Base-by-base conservation (phyloP, 2,329 filamentous ascomycete species). In the Aspergillus sp. region DNA sequence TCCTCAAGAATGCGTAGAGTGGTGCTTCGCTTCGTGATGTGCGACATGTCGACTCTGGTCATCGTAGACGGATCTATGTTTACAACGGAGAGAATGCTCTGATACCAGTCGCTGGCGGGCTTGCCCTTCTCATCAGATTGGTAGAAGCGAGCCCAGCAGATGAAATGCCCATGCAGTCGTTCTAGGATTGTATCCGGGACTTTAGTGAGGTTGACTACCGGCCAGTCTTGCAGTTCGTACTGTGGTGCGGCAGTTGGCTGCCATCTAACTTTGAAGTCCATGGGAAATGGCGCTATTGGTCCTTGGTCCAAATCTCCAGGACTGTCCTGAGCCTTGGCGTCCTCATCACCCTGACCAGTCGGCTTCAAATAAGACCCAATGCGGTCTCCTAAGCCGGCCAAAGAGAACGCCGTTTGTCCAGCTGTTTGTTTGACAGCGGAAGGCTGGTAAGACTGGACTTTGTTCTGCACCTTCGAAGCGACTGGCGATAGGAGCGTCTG, bases 111-210 rank as follows among this genome's bases (percentile, higher is more conserved):
- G 13, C 48, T 69, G 0, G 70, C 63, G 2, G 9, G 10, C 15
- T 39, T 17, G 3, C 61, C 60, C 3, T 70, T 67, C 2, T 59
- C 52, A 0, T 57, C 60, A 13, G 46, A 39, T 19, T 67, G 62
- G 0, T 62, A 60, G 0, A 69, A 65, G 1, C 74, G 66, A 0
- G 76, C 78, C 83, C 84, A 87, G 3, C 81, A 83, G 35, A 84
- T 81, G 57, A 83, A 87, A 5, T 83, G 74, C 0, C 84, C 84
- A 10, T 71, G 67, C 44, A 86, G 70, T 3, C 77, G 74, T 52
- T 78, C 66, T 19, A 73, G 68, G 37, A 84, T 61, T 30, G 78
- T 72, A 22, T 77, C 75, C 0, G 79, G 70, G 0, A 84, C 69
- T 7, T 71, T 74, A 0, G 58, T 56, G 2, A 86, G 62, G 49